Base-by-base conservation (phyloP, 1,284 basidiomycete genomes). In the Pyrrhoderma lamaoense region DNA sequence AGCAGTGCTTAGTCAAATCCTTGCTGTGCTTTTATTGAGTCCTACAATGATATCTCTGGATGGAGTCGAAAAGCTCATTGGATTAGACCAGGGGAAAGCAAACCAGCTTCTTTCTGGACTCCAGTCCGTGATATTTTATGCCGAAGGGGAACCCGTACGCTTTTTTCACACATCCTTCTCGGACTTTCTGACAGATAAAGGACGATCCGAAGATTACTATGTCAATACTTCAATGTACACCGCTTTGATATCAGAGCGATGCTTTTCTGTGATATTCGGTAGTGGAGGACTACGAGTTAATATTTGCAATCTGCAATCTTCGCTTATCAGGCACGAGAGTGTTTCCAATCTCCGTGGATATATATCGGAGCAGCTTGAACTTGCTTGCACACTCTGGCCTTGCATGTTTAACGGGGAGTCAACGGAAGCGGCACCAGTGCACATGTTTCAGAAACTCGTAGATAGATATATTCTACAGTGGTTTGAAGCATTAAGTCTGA, bases 231-330 rank as follows among this genome's bases (percentile, higher is more conserved):
- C 5, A 31, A 11, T 11, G 11, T 31, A 31, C 11, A 47, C 7
- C 5, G 27, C 5, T 11, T 5, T 11, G 5, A 31, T 31, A 31
- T 31, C 27, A 11, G 27, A 31, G 7, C 11, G n/a, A 19, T 47
- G 45, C 19, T 19, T 47, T 16, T 1, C 16, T 19, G 34, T 47
- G 14, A 51, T 51, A 42, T 31, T 31, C 11, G 11, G 27, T 5
- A 47, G 13, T 9, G 42, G 19, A 13, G 13, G 23, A n/a, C 49
- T 51, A 7, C 39, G 42, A n/a, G 34, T 51, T 42, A 51, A 45
- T 23, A 51, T 51, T 16, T 43, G 49, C 25, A 11, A 45, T 3
- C 8, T 51, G 19, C 14, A 21, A 11, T 35, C 49, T 4, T 45
- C 49, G 21, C 45, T 27, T 31, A 8, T 21, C 14, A 25, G n/a